These are phyloP conservation scores for Carex myosuroides DNA, from an alignment of 176 grass and related monocot genomes.

Conservation along the genomic window DNA sequence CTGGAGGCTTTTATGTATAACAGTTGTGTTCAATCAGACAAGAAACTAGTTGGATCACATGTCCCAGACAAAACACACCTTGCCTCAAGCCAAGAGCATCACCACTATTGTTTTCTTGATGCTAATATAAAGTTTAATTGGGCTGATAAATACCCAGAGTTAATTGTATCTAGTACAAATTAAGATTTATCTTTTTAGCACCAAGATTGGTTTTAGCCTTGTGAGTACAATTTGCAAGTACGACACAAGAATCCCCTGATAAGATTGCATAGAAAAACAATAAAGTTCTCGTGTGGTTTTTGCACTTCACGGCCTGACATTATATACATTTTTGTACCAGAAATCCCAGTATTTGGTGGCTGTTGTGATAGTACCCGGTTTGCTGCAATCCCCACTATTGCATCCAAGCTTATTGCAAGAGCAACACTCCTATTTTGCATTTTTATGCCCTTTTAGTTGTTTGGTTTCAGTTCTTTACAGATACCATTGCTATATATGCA, in stretches of 20 bases:
- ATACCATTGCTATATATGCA: slow-evolving; percentile 7
- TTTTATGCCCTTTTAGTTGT: slow-evolving; percentile 18
- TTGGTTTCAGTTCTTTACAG: background rate
- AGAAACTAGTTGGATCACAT: background rate
- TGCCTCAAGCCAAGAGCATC: background rate
- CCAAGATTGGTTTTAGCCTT: no score
- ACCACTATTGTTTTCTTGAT: background rate
- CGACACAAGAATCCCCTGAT: no score
- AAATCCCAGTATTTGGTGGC: slow-evolving; percentile 55
- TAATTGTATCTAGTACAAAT: no score
- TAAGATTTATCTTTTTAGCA: no score
- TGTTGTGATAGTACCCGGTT: slow-evolving; percentile 54
- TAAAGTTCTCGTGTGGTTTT: no score
- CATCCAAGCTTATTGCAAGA: slow-evolving; percentile 41
- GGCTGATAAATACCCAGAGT: no score
- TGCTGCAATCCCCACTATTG: slow-evolving; percentile 76
- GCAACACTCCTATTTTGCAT: background rate
- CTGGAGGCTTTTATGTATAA: background rate
- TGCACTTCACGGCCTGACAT: no score
- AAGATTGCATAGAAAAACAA: no score
- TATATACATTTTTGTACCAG: slow-evolving; percentile 42
- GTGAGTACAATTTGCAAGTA: no score
- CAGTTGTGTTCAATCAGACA: background rate
- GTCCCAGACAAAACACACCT: background rate
- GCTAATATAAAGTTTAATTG: no score